These are phyloP conservation scores for Calonectria henricotiae DNA, from an alignment of 2,329 filamentous ascomycete species.

Conservation along the genomic window DNA sequence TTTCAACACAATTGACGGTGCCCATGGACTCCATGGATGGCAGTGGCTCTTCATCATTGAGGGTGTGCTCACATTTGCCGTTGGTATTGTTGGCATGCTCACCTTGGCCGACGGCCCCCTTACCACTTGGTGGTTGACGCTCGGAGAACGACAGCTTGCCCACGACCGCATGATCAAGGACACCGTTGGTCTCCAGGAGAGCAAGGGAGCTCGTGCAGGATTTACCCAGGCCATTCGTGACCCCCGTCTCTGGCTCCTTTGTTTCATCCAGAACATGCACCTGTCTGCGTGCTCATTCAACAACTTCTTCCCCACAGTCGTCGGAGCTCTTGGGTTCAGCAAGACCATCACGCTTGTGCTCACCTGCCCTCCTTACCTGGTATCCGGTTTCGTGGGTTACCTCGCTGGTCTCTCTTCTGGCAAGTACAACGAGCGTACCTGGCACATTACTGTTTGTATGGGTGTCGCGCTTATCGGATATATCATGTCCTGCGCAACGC, in stretches of 20 bases:
- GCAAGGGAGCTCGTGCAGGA: slow-evolving; percentile 58
- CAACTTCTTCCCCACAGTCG: slow-evolving; percentile 60
- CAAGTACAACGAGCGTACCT: slow-evolving; percentile 61
- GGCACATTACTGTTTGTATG: slow-evolving; percentile 56
- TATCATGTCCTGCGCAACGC: slow-evolving; percentile 54
- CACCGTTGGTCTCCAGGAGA: slow-evolving; percentile 54
- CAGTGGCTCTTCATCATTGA: slow-evolving; percentile 58
- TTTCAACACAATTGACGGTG: slow-evolving; percentile 56
- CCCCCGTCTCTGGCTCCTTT: slow-evolving; percentile 52
- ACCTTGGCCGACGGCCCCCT: slow-evolving; percentile 59
- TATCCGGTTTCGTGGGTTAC: slow-evolving; percentile 62
- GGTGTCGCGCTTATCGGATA: slow-evolving; percentile 60
- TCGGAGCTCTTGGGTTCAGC: slow-evolving; percentile 63
- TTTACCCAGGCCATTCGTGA: slow-evolving; percentile 50
- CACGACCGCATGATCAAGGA: slow-evolving; percentile 59
- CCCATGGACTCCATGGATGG: slow-evolving; percentile 53
- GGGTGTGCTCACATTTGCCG: slow-evolving; percentile 51
- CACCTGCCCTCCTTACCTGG: slow-evolving; percentile 63
- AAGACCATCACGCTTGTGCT: slow-evolving; percentile 67
- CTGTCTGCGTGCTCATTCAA: slow-evolving; percentile 51
- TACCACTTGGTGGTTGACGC: slow-evolving; percentile 57
- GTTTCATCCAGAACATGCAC: slow-evolving; percentile 54
- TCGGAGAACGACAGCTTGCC: slow-evolving; percentile 61
- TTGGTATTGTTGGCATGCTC: slow-evolving; percentile 55
- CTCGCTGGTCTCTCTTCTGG: slow-evolving; percentile 63